Evolutionary conservation across 148 eudicot genomes (phyloP).

Genomic region (Talinum fruticosum): DNA sequence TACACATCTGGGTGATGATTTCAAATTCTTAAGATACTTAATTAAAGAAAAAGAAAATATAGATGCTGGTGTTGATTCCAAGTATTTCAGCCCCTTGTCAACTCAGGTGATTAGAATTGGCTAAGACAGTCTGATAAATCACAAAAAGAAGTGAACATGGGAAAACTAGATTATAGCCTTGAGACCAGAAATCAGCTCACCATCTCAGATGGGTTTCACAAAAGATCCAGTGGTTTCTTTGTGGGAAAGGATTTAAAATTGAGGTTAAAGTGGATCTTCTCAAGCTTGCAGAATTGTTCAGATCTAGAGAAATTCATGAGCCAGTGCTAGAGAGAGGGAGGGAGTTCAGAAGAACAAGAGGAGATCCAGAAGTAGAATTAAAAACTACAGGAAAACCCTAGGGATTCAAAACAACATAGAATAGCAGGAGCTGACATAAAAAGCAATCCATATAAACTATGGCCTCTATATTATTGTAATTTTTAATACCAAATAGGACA

Average conservation of each 20-base stretch:
- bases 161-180: background rate
- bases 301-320: slow-evolving; percentile 9
- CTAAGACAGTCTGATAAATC: background rate
- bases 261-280: background rate
- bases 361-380: background rate
- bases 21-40: background rate
- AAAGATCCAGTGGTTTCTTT: slow-evolving; percentile 15
- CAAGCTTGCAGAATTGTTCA: slow-evolving; percentile 6
- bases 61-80: background rate
- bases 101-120: slow-evolving; percentile 4
- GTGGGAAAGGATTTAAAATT: background rate
- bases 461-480: background rate
- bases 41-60: background rate
- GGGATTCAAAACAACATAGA: background rate
- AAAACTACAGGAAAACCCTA: slow-evolving; percentile 19
- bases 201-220: background rate
- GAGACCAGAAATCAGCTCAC: slow-evolving; percentile 4
- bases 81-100: slow-evolving; percentile 1
- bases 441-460: background rate
- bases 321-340: background rate
- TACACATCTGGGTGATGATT: too few relatives aligned
- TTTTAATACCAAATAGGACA: background rate
- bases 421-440: background rate
- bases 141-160: background rate
- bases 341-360: background rate